Evolutionary conservation across 1,284 basidiomycete genomes (phyloP), one percentile per base, ranked within the genome.

Genomic region (Tremellales sp.): DNA sequence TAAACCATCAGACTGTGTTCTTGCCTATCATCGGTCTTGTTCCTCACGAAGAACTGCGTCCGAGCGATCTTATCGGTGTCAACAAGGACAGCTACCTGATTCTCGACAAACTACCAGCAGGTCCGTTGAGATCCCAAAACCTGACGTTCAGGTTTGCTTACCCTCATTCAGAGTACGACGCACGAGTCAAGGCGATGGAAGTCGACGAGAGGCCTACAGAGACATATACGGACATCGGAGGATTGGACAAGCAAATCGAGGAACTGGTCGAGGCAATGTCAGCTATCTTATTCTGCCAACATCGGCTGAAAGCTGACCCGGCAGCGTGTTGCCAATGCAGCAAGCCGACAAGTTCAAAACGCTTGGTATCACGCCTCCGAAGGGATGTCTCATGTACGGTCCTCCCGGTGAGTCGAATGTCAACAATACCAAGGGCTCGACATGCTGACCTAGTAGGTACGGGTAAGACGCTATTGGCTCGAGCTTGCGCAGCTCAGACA

Each of bases 81-180:
- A 98, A 99, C 79, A 99, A 99, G 75, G 94, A 98, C 73, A 97
- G 91, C n/a, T 98, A 98, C 70, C 83, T 99, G 54, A 83, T 98
- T 40, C 82, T 99, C 25, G 94, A 98, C 75, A 94, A 83, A 43
- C 76, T 88, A 3, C 85, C 85, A 5, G 72, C 65, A 15, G 72
- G 72, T 72, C 15, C 47, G 70, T 56, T 17, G 15, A 3, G 12
- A 0, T 41, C 36, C 13, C 10, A 19, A n/a, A 40, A 37, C 2
- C 15, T 3, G 21, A 13, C 41, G 45, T 51, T 24, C 47, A 25
- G 15, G 7, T 26, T 3, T 21, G 43, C 50, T 52, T 45, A 53
- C 42, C 15, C n/a, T n/a, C 8, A 13, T 26, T 76, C 82, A 53
- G 86, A 88, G 65, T 88, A 84, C 71, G 86, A 88, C 63, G 84